Evolutionary conservation across 345 rosid species (phyloP).

Genomic region (Populus euphratica): DNA sequence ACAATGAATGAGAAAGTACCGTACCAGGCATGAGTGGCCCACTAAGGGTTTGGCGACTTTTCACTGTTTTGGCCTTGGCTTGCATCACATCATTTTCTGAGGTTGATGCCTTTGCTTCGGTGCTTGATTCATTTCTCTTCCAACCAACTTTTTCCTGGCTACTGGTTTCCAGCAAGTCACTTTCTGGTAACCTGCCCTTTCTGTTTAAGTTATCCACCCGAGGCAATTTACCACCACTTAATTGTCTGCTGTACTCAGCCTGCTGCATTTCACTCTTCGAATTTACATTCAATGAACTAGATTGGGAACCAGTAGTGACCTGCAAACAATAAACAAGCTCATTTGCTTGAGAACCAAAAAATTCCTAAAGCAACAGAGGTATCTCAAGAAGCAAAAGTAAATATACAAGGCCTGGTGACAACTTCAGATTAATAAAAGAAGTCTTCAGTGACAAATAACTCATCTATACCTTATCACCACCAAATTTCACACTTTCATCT

Average conservation of each 20-base stretch:
- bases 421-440: neutral
- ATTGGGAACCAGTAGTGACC: constrained; percentile 25
- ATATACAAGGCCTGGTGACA: neutral
- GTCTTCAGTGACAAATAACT: neutral
- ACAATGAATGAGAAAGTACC: constrained; percentile 49
- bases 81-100: constrained; percentile 47
- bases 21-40: constrained; percentile 75
- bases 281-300: constrained; percentile 32
- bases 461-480: constrained; percentile 44
- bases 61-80: constrained; percentile 45
- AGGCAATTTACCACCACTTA: constrained; percentile 29
- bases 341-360: constrained; percentile 4
- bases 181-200: constrained; percentile 51
- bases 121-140: constrained; percentile 41
- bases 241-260: constrained; percentile 34
- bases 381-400: neutral
- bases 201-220: constrained; percentile 36
- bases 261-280: constrained; percentile 26
- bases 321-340: constrained; percentile 27
- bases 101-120: constrained; percentile 45
- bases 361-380: neutral
- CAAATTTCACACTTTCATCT: constrained; percentile 41
- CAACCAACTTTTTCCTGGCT: constrained; percentile 34
- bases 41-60: constrained; percentile 76
- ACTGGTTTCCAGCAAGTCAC: constrained; percentile 39